A percentile compares a stretch with the other conserved stretches of the same genome.
phyloP scores from a whole-genome alignment of 805 yeast species.

The Ogataea neopini region DNA sequence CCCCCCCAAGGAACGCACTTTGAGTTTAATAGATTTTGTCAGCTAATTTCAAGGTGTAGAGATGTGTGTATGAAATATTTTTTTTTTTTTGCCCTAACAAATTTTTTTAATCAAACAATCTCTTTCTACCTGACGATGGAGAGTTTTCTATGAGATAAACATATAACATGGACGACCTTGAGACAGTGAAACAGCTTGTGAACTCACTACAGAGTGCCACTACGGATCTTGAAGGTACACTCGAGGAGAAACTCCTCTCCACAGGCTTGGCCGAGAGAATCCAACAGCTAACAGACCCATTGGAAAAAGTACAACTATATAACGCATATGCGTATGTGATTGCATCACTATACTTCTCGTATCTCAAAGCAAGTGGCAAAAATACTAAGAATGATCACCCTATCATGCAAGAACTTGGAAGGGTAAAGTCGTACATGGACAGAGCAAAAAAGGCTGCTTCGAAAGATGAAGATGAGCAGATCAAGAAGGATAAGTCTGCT shows the following conservation, averaged over 20 bases:
- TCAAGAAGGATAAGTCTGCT: constrained; percentile 24
- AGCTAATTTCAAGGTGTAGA: neutral
- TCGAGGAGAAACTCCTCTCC: constrained; percentile 37
- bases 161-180: constrained; percentile 46
- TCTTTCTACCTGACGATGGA: too few species aligned
- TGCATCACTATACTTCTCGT: constrained; percentile 58
- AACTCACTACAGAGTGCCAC: constrained; percentile 38
- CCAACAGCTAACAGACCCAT: constrained; percentile 15
- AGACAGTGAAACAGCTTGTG: constrained; percentile 42
- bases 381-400: constrained; percentile 56
- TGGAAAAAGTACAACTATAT: constrained; percentile 35
- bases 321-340: constrained; percentile 50
- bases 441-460: constrained; percentile 47
- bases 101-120: too few species aligned
- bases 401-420: constrained; percentile 62
- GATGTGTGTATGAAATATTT: neutral
- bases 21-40: neutral
- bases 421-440: constrained; percentile 70
- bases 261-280: constrained; percentile 43
- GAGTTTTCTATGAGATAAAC: too few species aligned
- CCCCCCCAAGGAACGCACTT: neutral
- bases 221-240: constrained; percentile 28
- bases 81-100: too few species aligned
- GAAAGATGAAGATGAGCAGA: constrained; percentile 28
- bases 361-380: constrained; percentile 58